These are phyloP conservation scores for Paraphoma sp. DNA, from an alignment of 2,329 filamentous ascomycete species.

Conservation along the genomic window DNA sequence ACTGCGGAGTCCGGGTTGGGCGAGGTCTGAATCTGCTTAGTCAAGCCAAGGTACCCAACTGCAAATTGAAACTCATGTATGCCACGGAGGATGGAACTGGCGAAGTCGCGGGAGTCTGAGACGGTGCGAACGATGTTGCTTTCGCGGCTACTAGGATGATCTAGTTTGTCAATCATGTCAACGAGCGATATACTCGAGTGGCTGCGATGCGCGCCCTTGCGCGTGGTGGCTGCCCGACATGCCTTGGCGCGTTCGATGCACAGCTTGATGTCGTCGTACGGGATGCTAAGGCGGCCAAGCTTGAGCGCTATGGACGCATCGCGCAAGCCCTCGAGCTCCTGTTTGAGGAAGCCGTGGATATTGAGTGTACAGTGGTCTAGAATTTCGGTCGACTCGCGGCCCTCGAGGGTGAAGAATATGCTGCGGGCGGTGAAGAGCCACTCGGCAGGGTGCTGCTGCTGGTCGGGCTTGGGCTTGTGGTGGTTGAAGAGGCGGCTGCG, in stretches of 20 bases:
- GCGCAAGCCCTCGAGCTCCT: conserved; percentile 82
- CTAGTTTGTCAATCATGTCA: conserved; percentile 77
- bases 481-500: conserved; percentile 88
- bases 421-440: conserved; percentile 90
- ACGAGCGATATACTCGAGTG: conserved; percentile 68
- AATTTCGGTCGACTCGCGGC: conserved; percentile 83
- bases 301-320: conserved; percentile 92
- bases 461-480: conserved; percentile 52
- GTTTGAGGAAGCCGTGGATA: conserved; percentile 88
- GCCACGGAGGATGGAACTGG: conserved; percentile 85
- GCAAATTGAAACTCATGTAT: conserved; percentile 98
- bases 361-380: conserved; percentile 89
- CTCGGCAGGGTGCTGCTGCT: conserved; percentile 78
- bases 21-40: conserved; percentile 75
- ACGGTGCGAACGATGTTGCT: conserved; percentile 80
- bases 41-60: conserved; percentile 86
- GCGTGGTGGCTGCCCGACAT: conserved; percentile 41
- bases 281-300: conserved; percentile 86
- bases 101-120: conserved; percentile 90
- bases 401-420: conserved; percentile 86
- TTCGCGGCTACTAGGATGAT: conserved; percentile 69
- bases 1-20: conserved; percentile 73
- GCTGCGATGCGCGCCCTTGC: conserved; percentile 31
- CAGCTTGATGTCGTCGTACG: conserved; percentile 81
- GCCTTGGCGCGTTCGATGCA: conserved; percentile 65